Evolutionary conservation across 2,329 filamentous ascomycete species (phyloP).

Genomic region (Aspergillus pseudoglaucus): DNA sequence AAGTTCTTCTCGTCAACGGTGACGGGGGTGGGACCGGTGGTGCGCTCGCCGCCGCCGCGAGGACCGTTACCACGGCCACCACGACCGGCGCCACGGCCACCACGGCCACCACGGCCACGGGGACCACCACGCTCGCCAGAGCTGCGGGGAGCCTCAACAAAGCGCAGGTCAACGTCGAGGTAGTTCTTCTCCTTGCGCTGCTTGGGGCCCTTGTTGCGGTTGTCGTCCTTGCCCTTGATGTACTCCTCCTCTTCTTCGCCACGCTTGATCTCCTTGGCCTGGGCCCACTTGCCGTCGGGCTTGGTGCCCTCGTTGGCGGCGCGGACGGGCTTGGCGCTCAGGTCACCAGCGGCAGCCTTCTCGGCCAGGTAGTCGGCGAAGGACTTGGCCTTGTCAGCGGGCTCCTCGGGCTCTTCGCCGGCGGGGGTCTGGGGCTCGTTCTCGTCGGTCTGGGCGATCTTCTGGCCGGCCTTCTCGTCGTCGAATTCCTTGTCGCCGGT

Average conservation of each 20-base stretch:
- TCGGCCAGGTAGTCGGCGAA: conserved; percentile 83
- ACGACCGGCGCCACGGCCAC: conserved; percentile 37
- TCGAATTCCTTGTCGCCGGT: conserved; percentile 78
- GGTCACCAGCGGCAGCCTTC: conserved; percentile 61
- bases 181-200: conserved; percentile 88
- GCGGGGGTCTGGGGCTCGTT: conserved; percentile 57
- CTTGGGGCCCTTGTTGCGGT: conserved; percentile 67
- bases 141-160: conserved; percentile 54
- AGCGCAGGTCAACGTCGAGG: conserved; percentile 82
- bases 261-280: conserved; percentile 61
- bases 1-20: conserved; percentile 43
- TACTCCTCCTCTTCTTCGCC: conserved; percentile 60
- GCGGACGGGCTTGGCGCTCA: conserved; percentile 65
- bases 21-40: conserved; percentile 19
- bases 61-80: conserved; percentile 21
- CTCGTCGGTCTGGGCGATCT: conserved; percentile 78
- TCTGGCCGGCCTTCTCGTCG: conserved; percentile 87
- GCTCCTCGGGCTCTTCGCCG: conserved; percentile 48
- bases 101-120: conserved; percentile 29
- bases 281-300: conserved; percentile 85
- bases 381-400: conserved; percentile 82
- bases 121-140: conserved; percentile 41
- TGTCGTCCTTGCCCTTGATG: conserved; percentile 67
- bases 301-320: conserved; percentile 89
- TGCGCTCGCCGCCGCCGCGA: conserved; percentile 9